Conservation (phyloP, 257 asterid species). For the Nicotiana attenuata region DNA sequence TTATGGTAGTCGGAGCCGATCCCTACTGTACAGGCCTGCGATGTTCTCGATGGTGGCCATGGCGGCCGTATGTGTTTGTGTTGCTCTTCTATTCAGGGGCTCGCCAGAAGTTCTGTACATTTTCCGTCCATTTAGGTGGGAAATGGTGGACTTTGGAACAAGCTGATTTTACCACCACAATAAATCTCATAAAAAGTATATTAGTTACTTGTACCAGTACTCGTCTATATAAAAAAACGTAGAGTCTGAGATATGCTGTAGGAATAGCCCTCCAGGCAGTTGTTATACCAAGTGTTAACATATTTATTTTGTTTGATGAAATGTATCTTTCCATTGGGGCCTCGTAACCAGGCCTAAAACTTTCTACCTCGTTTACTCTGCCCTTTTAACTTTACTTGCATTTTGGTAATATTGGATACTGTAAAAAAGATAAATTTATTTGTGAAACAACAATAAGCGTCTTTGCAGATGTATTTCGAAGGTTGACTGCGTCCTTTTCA, state of each 20-base stretch:
- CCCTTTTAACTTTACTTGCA: background rate
- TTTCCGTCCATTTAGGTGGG: constrained; percentile 80
- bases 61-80: constrained; percentile 83
- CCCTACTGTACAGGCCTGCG: constrained; percentile 55
- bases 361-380: background rate
- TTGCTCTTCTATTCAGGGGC: constrained; percentile 73
- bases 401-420: constrained; percentile 5
- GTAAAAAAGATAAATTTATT: background rate
- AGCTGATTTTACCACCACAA: constrained; percentile 26
- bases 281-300: constrained; percentile 17
- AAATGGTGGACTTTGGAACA: constrained; percentile 71
- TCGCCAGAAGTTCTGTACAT: constrained; percentile 52
- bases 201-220: constrained; percentile 12
- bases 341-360: background rate
- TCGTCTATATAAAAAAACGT: constrained; percentile 28
- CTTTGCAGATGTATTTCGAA: background rate
- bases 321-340: constrained; percentile 2
- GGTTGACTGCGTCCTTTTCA: background rate
- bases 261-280: constrained; percentile 17
- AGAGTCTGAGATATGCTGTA: constrained; percentile 23
- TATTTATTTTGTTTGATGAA: constrained; percentile 16
- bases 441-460: background rate
- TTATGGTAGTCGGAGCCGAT: constrained; percentile 30
- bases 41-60: constrained; percentile 75
- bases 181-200: constrained; percentile 14